Conservation (phyloP, 768 basidiomycete species). For the Serendipita sp. region DNA sequence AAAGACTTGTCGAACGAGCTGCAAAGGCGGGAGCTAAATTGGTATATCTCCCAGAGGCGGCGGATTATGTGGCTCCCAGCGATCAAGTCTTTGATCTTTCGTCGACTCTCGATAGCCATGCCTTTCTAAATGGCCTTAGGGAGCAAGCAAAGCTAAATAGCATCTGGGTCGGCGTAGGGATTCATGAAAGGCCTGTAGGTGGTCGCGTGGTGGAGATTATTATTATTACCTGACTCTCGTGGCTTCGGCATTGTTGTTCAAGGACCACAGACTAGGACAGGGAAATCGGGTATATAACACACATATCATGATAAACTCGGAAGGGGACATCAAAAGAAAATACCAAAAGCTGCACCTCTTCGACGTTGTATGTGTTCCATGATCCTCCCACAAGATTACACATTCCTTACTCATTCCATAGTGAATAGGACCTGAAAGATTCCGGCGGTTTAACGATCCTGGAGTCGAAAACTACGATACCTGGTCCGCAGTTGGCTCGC, state of each 20-base stretch:
- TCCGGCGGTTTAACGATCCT: background rate
- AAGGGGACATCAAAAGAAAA: slow-evolving; percentile 8
- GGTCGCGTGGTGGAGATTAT: no score
- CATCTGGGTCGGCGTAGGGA: slow-evolving; percentile 12
- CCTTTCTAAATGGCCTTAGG: slow-evolving; percentile 8
- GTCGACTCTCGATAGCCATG: slow-evolving; percentile 6
- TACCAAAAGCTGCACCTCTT: slow-evolving; percentile 11
- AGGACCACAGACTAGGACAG: no score
- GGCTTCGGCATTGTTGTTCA: no score
- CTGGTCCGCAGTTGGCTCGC: background rate
- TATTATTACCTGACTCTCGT: no score
- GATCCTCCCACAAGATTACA: slow-evolving; percentile 9
- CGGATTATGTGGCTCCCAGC: slow-evolving; percentile 13
- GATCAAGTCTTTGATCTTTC: slow-evolving; percentile 8
- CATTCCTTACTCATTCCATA: slow-evolving; percentile 3
- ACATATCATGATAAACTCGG: slow-evolving; percentile 10
- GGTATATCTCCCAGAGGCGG: slow-evolving; percentile 13
- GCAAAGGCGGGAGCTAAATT: slow-evolving; percentile 9
- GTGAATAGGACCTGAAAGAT: background rate
- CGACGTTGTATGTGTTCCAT: slow-evolving; percentile 13
- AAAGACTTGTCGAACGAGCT: slow-evolving; percentile 11
- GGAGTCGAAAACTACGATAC: background rate
- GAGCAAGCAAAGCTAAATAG: slow-evolving; percentile 7
- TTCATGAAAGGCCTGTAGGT: slow-evolving; percentile 10
- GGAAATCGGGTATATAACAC: slow-evolving; percentile 12